Evolutionary conservation across 1,284 basidiomycete species (phyloP), one percentile per base, ranked within the genome.

Genomic region (Cyathus olla): DNA sequence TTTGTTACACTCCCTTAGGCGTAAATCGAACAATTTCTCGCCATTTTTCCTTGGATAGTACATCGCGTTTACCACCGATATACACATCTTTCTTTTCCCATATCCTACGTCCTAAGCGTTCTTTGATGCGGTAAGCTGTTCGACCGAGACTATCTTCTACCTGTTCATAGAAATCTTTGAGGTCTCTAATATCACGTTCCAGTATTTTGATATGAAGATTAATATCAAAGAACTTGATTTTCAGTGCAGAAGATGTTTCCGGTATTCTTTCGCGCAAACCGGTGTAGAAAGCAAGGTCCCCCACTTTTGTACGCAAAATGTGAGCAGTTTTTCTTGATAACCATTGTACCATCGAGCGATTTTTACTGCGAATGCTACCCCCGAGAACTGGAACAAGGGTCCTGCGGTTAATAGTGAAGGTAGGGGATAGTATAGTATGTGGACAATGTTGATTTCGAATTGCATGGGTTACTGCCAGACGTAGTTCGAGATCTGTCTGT

Each of bases 31-130:
- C 81, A 11, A 76, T 68, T 24, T 69, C 59, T 44, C 60, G 62
- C 81, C 82, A 84, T 9, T 63, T 53, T 17, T 71, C 63, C 52
- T 70, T 69, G 21, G 72, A 65, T 29, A 82, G 62, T 27, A 68
- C 61, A n/a, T 46, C 49, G 4, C 66, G 31, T 6, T 71, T 65
- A 15, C 63, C 64, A 9, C 60, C 72, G 50, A 93, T 54, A 66
- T 83, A 94, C 3, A 93, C 66, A 59, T 87, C 78, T 72, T 86
- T 87, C 29, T 73, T 80, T 9, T 62, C 71, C 91, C 90, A 93
- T 3, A 94, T 86, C 21, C 92, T 86, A 17, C 92, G 85, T 3
- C 90, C 90, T 15, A 93, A 76, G 29, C 85, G 81, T 75, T 94
- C 91, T 75, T 92, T 92, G 21, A 87, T 58, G 26, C 91, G 85